Conservation (phyloP, 306 rosid species). For the Lathyrus sativus region DNA sequence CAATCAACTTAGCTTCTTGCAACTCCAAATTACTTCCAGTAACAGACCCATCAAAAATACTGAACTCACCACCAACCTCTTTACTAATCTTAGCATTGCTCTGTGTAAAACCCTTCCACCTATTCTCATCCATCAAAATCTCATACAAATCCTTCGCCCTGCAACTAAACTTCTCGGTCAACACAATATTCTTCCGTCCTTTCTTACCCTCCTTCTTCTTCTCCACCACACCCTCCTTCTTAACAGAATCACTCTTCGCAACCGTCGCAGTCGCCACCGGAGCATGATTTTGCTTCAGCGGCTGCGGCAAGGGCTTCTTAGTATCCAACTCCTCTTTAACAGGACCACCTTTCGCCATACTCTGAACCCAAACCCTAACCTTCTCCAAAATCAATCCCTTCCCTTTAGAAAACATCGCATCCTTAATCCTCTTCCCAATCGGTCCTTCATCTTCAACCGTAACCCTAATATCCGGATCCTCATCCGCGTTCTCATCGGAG, state of each 20-base stretch:
- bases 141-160: constrained; percentile 75
- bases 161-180: constrained; percentile 93
- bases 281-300: constrained; percentile 27
- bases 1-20: constrained; percentile 77
- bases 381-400: constrained; percentile 78
- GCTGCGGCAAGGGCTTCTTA: constrained; percentile 40
- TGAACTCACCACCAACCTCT: constrained; percentile 86
- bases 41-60: constrained; percentile 87
- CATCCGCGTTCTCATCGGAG: constrained; percentile 92
- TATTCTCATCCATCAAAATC: constrained; percentile 94
- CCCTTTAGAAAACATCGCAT: constrained; percentile 74
- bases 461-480: constrained; percentile 84
- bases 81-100: constrained; percentile 89
- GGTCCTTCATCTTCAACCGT: constrained; percentile 82
- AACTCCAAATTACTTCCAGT: constrained; percentile 78
- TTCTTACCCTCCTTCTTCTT: constrained; percentile 51
- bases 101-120: constrained; percentile 95
- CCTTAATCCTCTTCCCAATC: constrained; percentile 72
- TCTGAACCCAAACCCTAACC: constrained; percentile 69
- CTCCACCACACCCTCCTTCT: constrained; percentile 36
- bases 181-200: constrained; percentile 64
- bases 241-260: background rate
- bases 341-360: constrained; percentile 92
- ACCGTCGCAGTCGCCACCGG: background rate
- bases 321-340: constrained; percentile 75